Percentiles rank a stretch among this genome's conserved stretches.
Conservation (phyloP, 2,329 filamentous ascomycete genomes). For the Diaporthe capsici region DNA sequence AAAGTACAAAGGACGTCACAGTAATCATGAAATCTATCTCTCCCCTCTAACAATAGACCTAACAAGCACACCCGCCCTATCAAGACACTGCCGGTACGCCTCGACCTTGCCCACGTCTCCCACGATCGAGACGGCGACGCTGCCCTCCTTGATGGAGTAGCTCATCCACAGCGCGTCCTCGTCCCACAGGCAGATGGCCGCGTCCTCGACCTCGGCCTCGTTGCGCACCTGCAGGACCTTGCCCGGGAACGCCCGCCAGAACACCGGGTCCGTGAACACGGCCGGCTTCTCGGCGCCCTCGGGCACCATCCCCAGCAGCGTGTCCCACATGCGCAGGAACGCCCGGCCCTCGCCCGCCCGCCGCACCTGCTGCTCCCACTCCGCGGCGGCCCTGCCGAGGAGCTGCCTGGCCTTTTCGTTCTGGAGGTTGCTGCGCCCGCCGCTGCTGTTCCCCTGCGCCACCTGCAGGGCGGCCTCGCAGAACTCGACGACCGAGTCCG, state of each 20-base stretch:
- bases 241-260: slow-evolving; percentile 35
- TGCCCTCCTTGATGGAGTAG: slow-evolving; percentile 33
- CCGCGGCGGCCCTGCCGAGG: slow-evolving; percentile 21
- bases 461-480: slow-evolving; percentile 38
- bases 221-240: slow-evolving; percentile 36
- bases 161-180: slow-evolving; percentile 38
- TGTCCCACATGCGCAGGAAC: slow-evolving; percentile 38
- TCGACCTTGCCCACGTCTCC: neutral
- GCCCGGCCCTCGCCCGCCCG: slow-evolving; percentile 29
- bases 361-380: slow-evolving; percentile 32
- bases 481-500: slow-evolving; percentile 40
- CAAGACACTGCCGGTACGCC: neutral
- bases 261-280: slow-evolving; percentile 34
- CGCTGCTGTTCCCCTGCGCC: neutral
- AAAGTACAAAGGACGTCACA: neutral
- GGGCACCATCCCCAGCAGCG: slow-evolving; percentile 34
- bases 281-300: slow-evolving; percentile 25
- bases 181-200: slow-evolving; percentile 18
- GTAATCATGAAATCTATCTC: neutral
- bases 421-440: too few relatives aligned
- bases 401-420: neutral
- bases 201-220: slow-evolving; percentile 35
- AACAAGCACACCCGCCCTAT: neutral
- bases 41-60: neutral
- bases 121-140: neutral